Evolutionary conservation across 2,329 filamentous ascomycete species (phyloP).

Genomic region (Salinomyces thailandicus): DNA sequence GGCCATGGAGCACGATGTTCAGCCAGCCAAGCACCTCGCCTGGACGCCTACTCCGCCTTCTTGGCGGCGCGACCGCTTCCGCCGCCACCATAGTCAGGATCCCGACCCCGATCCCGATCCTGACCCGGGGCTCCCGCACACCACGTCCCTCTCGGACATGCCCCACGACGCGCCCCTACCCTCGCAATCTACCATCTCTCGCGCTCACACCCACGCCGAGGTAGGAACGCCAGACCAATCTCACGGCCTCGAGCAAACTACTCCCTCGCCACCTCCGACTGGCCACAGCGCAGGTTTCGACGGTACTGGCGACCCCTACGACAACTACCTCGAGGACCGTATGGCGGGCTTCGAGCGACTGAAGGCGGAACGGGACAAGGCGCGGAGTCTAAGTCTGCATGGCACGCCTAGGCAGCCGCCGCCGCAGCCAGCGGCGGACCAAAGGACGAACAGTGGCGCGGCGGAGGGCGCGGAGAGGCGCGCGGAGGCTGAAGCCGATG

Average conservation of each 20-base stretch:
- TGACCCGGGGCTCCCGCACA: neutral
- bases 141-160: neutral
- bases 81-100: neutral
- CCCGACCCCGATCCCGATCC: too few species aligned
- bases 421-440: slow-evolving; percentile 8
- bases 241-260: slow-evolving; percentile 5
- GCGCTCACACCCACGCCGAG: neutral
- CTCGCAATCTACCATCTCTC: neutral
- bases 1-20: slow-evolving; percentile 29
- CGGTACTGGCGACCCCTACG: slow-evolving; percentile 25
- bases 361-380: slow-evolving; percentile 14
- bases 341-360: slow-evolving; percentile 19
- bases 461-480: slow-evolving; percentile 2
- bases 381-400: slow-evolving; percentile 11
- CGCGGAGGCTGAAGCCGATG: slow-evolving; percentile 15
- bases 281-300: slow-evolving; percentile 23
- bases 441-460: slow-evolving; percentile 3
- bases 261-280: slow-evolving; percentile 21
- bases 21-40: slow-evolving; percentile 23
- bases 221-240: too few species aligned
- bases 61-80: slow-evolving; percentile 9
- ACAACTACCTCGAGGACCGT: slow-evolving; percentile 22
- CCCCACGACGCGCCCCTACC: neutral
- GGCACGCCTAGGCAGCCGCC: slow-evolving; percentile 11
- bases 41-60: slow-evolving; percentile 17